Evolutionary conservation across 1,284 basidiomycete species (phyloP).

Genomic region (Trametes sp.): DNA sequence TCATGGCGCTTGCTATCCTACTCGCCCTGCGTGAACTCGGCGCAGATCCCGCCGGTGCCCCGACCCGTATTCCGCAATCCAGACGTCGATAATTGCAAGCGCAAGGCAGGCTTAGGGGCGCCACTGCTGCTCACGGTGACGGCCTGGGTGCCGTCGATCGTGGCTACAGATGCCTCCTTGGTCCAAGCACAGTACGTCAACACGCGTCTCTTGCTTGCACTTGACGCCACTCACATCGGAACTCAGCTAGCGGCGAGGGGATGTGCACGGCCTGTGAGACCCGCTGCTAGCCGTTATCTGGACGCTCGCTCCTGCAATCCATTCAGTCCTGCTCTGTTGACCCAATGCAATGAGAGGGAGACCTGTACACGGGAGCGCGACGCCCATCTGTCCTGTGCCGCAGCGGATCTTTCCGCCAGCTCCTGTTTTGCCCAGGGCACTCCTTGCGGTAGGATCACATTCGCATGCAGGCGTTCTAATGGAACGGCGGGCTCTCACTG

Average conservation of each 20-base stretch:
- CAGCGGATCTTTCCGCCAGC: constrained; percentile 30
- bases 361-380: constrained; percentile 16
- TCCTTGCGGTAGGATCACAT: constrained; percentile 7
- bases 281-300: constrained; percentile 31
- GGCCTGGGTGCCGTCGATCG: constrained; percentile 20
- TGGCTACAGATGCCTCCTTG: constrained; percentile 15
- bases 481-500: constrained; percentile 18
- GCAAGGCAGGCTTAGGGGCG: constrained; percentile 7
- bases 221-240: constrained; percentile 25
- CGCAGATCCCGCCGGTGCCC: constrained; percentile 17
- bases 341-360: constrained; percentile 16
- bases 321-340: constrained; percentile 24
- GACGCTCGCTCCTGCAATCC: constrained; percentile 20
- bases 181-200: constrained; percentile 20
- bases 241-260: constrained; percentile 11
- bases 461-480: constrained; percentile 20
- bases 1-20: constrained; percentile 16
- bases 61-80: constrained; percentile 16
- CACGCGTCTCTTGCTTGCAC: constrained; percentile 14
- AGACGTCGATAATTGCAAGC: constrained; percentile 5
- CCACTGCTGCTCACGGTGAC: constrained; percentile 11
- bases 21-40: constrained; percentile 23
- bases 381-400: constrained; percentile 18
- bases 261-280: constrained; percentile 8
- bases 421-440: constrained; percentile 13